Percentiles rank a stretch among this genome's conserved stretches.
These are phyloP conservation scores for Telfairia occidentalis DNA, from an alignment of 331 rosid genomes.

Conservation along the genomic window DNA sequence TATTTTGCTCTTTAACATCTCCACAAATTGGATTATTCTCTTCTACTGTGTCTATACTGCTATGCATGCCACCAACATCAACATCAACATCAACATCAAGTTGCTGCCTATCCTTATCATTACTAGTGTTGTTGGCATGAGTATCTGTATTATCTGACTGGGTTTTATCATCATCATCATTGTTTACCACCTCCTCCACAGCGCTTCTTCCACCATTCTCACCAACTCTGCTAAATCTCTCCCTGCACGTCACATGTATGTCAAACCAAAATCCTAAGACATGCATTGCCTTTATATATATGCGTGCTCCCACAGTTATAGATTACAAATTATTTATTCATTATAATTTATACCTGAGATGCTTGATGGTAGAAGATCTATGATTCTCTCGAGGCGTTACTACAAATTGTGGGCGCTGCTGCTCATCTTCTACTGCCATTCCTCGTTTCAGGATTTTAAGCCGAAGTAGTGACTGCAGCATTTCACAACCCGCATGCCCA, in stretches of 20 bases:
- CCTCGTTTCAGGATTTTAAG: conserved; percentile 46
- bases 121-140: not conserved
- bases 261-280: not conserved
- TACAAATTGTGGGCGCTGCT: conserved; percentile 8
- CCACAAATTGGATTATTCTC: not conserved
- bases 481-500: not conserved
- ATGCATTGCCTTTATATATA: not conserved
- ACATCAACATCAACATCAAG: too few relatives aligned
- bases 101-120: not conserved
- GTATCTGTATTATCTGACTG: not conserved
- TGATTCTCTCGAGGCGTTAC: conserved; percentile 13
- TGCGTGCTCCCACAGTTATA: not conserved
- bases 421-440: conserved; percentile 22
- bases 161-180: not conserved
- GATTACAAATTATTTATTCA: not conserved
- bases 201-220: conserved; percentile 15
- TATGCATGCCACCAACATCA: not conserved
- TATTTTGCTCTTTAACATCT: not conserved
- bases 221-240: conserved; percentile 28
- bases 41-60: not conserved
- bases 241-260: conserved; percentile 27
- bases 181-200: not conserved
- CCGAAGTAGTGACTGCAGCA: conserved; percentile 60
- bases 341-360: conserved; percentile 49
- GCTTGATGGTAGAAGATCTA: conserved; percentile 46